These are phyloP conservation scores for Pisolithus thermaeus DNA, from an alignment of 1,284 basidiomycete species.

Conservation along the genomic window DNA sequence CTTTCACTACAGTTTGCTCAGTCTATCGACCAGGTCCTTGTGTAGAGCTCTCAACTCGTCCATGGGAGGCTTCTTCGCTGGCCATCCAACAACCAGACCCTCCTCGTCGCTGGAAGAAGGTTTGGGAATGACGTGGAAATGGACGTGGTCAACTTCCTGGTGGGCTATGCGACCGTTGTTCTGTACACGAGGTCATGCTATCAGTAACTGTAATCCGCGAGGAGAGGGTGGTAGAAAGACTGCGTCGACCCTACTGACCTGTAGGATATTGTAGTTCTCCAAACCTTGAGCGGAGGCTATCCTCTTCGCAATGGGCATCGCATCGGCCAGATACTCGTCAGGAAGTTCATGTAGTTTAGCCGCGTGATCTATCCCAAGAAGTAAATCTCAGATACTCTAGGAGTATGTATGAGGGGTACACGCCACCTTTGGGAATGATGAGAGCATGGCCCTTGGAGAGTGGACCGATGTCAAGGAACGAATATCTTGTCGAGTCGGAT, in stretches of 20 bases:
- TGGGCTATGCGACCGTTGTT: slow-evolving; percentile 86
- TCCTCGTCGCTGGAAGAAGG: slow-evolving; percentile 53
- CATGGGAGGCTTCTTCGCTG: slow-evolving; percentile 43
- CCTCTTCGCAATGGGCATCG: slow-evolving; percentile 81
- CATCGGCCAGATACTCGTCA: slow-evolving; percentile 74
- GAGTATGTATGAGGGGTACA: background rate
- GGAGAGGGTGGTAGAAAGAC: background rate
- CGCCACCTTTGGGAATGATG: slow-evolving; percentile 84
- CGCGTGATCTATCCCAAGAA: slow-evolving; percentile 56
- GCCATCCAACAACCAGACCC: slow-evolving; percentile 79
- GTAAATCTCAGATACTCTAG: background rate
- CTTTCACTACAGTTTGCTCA: slow-evolving; percentile 33
- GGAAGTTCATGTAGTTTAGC: slow-evolving; percentile 76
- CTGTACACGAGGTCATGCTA: slow-evolving; percentile 30
- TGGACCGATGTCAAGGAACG: slow-evolving; percentile 89
- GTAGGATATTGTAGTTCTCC: slow-evolving; percentile 84
- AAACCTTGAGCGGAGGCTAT: slow-evolving; percentile 74
- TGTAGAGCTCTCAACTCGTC: slow-evolving; percentile 58
- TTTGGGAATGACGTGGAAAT: slow-evolving; percentile 92
- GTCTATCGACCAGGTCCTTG: slow-evolving; percentile 53
- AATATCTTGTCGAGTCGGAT: slow-evolving; percentile 38
- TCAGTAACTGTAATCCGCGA: background rate
- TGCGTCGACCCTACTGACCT: slow-evolving; percentile 40
- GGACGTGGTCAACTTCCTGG: slow-evolving; percentile 83
- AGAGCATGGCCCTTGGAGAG: slow-evolving; percentile 82